Conservation (phyloP, 768 basidiomycete genomes). For the Leccinum longicurvipes region DNA sequence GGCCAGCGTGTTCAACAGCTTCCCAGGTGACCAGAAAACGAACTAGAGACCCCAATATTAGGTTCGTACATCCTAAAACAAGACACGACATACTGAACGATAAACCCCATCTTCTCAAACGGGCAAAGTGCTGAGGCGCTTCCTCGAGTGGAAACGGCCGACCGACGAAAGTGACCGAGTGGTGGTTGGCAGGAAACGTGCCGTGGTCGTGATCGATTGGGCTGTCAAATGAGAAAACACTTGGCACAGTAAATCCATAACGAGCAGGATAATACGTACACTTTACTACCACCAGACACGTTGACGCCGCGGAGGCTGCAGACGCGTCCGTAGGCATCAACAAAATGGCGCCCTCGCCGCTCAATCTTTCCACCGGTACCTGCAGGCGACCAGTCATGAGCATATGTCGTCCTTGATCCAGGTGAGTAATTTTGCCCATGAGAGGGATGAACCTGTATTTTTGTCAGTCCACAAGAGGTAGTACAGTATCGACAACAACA, state of each 20-base stretch:
- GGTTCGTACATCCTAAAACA: neutral
- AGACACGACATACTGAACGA: slow-evolving; percentile 66
- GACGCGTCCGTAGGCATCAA: slow-evolving; percentile 77
- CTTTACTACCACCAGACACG: slow-evolving; percentile 78
- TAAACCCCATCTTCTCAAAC: slow-evolving; percentile 83
- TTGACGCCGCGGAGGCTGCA: slow-evolving; percentile 84
- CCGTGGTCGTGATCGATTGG: slow-evolving; percentile 67
- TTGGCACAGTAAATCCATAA: slow-evolving; percentile 20
- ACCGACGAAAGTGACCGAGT: slow-evolving; percentile 78
- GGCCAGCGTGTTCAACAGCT: slow-evolving; percentile 90
- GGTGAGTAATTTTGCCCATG: slow-evolving; percentile 39
- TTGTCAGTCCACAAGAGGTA: neutral
- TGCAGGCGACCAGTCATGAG: slow-evolving; percentile 67
- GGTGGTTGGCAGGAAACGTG: slow-evolving; percentile 62
- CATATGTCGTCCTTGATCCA: slow-evolving; percentile 51
- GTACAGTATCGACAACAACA: neutral
- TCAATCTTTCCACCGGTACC: slow-evolving; percentile 55
- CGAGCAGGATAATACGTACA: slow-evolving; percentile 39
- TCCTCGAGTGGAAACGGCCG: slow-evolving; percentile 89
- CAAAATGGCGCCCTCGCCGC: slow-evolving; percentile 73
- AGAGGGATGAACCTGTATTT: slow-evolving; percentile 45
- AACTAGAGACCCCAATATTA: slow-evolving; percentile 42
- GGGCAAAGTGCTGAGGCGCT: slow-evolving; percentile 78
- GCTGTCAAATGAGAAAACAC: slow-evolving; percentile 33
- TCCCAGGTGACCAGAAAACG: slow-evolving; percentile 97